phyloP scores from a whole-genome alignment of 1,284 basidiomycete genomes.

The Inonotus hispidus region DNA sequence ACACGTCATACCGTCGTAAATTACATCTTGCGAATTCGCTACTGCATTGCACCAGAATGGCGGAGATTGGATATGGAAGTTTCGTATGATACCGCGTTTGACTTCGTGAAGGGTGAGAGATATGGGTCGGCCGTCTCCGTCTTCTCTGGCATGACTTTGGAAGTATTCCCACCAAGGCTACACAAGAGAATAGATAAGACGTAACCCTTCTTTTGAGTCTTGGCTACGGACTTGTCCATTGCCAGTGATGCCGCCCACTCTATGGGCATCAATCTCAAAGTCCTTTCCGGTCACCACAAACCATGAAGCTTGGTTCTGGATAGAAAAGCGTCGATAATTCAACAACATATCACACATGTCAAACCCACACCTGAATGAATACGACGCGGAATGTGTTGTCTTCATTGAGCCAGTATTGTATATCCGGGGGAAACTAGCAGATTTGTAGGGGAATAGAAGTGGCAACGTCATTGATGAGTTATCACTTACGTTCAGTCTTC shows the following conservation, averaged over 20 bases:
- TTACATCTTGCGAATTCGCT: slow-evolving; percentile 46
- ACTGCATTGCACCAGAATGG: slow-evolving; percentile 66
- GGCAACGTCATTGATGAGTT: neutral
- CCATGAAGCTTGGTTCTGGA: slow-evolving; percentile 57
- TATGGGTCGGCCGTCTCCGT: slow-evolving; percentile 60
- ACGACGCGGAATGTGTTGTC: slow-evolving; percentile 55
- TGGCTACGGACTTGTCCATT: slow-evolving; percentile 44
- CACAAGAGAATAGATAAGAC: slow-evolving; percentile 10
- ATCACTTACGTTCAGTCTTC: slow-evolving; percentile 41
- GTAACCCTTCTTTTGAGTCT: slow-evolving; percentile 16
- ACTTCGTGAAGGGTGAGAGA: slow-evolving; percentile 51
- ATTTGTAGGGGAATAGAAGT: neutral
- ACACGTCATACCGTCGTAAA: slow-evolving; percentile 56
- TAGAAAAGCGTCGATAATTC: neutral
- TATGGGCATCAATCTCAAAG: slow-evolving; percentile 56
- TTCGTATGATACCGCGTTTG: slow-evolving; percentile 39
- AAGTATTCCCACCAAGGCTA: slow-evolving; percentile 48
- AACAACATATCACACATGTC: neutral
- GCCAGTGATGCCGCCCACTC: slow-evolving; percentile 58
- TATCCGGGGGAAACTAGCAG: slow-evolving; percentile 47
- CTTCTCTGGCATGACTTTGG: slow-evolving; percentile 38
- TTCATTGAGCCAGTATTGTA: slow-evolving; percentile 56
- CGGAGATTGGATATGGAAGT: slow-evolving; percentile 52
- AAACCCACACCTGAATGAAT: slow-evolving; percentile 46
- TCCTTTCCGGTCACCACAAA: slow-evolving; percentile 57